Conservation (phyloP, 2,329 filamentous ascomycete species). For the Ploettnerulaceae sp. region DNA sequence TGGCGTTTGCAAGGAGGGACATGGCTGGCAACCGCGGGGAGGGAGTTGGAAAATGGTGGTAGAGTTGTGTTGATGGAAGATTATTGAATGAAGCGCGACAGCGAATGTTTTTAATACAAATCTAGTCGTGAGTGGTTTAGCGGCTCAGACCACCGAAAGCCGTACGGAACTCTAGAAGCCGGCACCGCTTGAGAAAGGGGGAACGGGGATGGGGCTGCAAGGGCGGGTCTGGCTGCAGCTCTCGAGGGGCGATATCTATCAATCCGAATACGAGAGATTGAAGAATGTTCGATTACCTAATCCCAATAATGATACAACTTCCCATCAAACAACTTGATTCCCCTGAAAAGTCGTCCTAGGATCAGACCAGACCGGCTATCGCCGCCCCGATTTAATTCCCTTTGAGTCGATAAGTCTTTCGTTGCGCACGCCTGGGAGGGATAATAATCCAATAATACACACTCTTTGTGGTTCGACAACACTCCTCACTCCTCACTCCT, state of each 20-base stretch:
- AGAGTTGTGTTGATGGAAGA: constrained; percentile 12
- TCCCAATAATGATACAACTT: background rate
- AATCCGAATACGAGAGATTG: constrained; percentile 1
- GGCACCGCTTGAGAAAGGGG: constrained; percentile 1
- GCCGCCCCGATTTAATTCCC: background rate
- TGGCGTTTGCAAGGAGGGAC: constrained; percentile 28
- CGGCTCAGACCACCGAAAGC: constrained; percentile 7
- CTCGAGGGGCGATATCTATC: background rate
- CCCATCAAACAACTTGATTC: background rate
- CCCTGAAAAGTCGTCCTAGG: too few species aligned
- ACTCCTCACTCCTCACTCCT: constrained; percentile 4
- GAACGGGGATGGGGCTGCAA: too few species aligned
- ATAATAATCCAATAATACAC: background rate
- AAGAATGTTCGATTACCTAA: too few species aligned
- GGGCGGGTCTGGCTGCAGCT: background rate
- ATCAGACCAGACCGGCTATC: constrained; percentile 2
- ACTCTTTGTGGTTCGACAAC: constrained; percentile 11
- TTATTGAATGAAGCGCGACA: background rate
- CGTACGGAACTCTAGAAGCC: constrained; percentile 8
- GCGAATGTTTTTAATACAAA: constrained; percentile 8
- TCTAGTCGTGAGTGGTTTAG: constrained; percentile 9
- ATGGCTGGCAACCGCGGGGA: constrained; percentile 14
- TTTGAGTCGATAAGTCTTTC: background rate
- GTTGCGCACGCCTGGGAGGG: background rate
- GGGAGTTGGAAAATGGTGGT: background rate